Evolutionary conservation across 2,329 filamentous ascomycete genomes (phyloP).

Genomic region (Talaromyces islandicus): DNA sequence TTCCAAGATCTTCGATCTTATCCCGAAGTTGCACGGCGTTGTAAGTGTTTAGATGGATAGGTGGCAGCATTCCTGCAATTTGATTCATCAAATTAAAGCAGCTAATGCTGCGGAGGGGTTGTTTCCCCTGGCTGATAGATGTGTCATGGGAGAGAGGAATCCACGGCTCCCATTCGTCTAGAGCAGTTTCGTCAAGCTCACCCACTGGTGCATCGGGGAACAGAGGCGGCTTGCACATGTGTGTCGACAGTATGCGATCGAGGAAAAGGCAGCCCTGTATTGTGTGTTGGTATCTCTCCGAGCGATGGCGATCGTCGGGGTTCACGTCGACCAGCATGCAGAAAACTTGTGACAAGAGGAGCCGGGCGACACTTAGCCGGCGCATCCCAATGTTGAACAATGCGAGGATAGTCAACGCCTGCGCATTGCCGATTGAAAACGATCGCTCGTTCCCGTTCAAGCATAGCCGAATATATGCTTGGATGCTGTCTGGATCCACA

Average conservation of each 20-base stretch:
- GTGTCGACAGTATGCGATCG: conserved; percentile 21
- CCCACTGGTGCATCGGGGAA: conserved; percentile 1
- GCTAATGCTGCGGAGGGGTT: conserved; percentile 9
- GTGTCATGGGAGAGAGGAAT: not conserved
- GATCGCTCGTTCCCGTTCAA: conserved; percentile 36
- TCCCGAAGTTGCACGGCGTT: conserved; percentile 1
- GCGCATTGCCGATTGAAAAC: conserved; percentile 47
- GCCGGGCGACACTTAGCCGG: conserved; percentile 55
- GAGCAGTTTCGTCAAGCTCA: conserved; percentile 8
- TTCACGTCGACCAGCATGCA: conserved; percentile 46
- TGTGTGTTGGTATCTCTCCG: conserved; percentile 18
- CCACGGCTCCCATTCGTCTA: conserved; percentile 11
- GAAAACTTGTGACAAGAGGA: conserved; percentile 60
- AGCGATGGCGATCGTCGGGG: conserved; percentile 15
- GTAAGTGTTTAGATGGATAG: not conserved
- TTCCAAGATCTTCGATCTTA: conserved; percentile 5
- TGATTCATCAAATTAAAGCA: conserved; percentile 8
- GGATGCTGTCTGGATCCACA: conserved; percentile 43
- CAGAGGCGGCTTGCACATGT: conserved; percentile 34
- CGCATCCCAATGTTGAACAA: conserved; percentile 58
- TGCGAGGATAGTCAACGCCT: conserved; percentile 54
- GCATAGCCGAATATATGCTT: conserved; percentile 49
- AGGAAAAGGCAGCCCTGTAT: conserved; percentile 14
- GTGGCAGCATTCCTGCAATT: conserved; percentile 4
- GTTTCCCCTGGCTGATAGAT: not conserved